A percentile compares a stretch with the other conserved stretches of the same genome.
These are phyloP conservation scores for Ettlia oleoabundans DNA, from an alignment of 139 green algal genomes.

Conservation along the genomic window DNA sequence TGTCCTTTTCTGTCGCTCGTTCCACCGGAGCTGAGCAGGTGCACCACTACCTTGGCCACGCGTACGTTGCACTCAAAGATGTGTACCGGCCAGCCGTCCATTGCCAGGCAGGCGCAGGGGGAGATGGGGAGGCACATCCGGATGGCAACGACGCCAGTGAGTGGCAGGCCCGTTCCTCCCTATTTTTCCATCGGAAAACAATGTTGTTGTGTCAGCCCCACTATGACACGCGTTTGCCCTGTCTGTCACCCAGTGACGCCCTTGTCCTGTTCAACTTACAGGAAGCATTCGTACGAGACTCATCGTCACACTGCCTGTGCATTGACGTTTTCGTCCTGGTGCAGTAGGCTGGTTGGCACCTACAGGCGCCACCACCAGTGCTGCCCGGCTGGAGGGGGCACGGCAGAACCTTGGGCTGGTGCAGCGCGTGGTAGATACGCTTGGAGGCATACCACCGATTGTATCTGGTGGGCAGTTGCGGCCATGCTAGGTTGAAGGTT, in stretches of 20 bases:
- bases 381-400: not conserved
- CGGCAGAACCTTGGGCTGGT: conserved; percentile 72
- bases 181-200: not conserved
- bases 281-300: no score
- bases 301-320: not conserved
- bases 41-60: conserved; percentile 70
- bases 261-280: no score
- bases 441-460: conserved; percentile 78
- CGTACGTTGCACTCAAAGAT: conserved; percentile 38
- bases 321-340: not conserved
- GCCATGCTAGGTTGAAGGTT: no score
- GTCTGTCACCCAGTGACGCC: no score
- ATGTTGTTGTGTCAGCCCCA: no score
- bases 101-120: no score
- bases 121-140: not conserved
- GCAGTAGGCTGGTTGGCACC: not conserved
- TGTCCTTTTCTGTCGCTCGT: not conserved
- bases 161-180: not conserved
- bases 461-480: conserved; percentile 65
- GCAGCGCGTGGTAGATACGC: conserved; percentile 40
- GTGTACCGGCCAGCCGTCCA: conserved; percentile 28
- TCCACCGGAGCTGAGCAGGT: conserved; percentile 48
- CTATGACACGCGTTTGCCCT: no score
- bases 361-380: not conserved
- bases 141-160: not conserved